Evolutionary conservation across 352 stramenopile species (phyloP).

Genomic region (Pythium phragmitis): DNA sequence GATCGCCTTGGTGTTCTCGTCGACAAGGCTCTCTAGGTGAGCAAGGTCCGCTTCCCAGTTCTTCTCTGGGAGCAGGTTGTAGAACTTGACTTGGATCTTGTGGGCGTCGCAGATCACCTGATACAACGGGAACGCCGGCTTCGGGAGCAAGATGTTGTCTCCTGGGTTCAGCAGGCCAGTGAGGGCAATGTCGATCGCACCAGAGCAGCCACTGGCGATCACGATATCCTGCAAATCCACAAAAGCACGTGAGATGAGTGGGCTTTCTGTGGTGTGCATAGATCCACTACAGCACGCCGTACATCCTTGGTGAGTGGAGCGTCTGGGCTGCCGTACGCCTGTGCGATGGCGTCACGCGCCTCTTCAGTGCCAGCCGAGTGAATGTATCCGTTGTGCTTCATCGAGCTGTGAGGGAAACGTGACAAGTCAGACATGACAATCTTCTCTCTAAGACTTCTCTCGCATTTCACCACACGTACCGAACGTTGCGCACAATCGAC

Average conservation of each 20-base stretch:
- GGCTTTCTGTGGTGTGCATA: neutral
- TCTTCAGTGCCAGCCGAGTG: slow-evolving; percentile 87
- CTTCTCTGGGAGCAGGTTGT: slow-evolving; percentile 83
- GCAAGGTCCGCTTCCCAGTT: slow-evolving; percentile 94
- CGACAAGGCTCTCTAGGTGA: slow-evolving; percentile 87
- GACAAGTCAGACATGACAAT: neutral
- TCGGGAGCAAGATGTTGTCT: slow-evolving; percentile 92
- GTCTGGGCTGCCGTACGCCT: slow-evolving; percentile 58
- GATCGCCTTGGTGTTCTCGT: slow-evolving; percentile 89
- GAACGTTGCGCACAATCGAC: slow-evolving; percentile 65
- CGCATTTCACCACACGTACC: slow-evolving; percentile 26
- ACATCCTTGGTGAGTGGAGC: slow-evolving; percentile 78
- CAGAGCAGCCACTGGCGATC: slow-evolving; percentile 92
- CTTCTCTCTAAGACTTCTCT: neutral
- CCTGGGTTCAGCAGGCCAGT: slow-evolving; percentile 87
- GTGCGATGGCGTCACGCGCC: slow-evolving; percentile 88
- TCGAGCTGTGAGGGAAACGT: slow-evolving; percentile 36
- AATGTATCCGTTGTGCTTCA: slow-evolving; percentile 92
- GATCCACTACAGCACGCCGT: neutral
- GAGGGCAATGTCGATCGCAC: slow-evolving; percentile 92
- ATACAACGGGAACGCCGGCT: slow-evolving; percentile 95
- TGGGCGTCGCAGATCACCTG: slow-evolving; percentile 92
- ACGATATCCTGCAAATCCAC: slow-evolving; percentile 80
- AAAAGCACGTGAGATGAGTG: neutral
- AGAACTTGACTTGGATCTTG: slow-evolving; percentile 91